These are phyloP conservation scores for Clohesyomyces aquaticus DNA, from an alignment of 495 filamentous ascomycete genomes.

Conservation along the genomic window DNA sequence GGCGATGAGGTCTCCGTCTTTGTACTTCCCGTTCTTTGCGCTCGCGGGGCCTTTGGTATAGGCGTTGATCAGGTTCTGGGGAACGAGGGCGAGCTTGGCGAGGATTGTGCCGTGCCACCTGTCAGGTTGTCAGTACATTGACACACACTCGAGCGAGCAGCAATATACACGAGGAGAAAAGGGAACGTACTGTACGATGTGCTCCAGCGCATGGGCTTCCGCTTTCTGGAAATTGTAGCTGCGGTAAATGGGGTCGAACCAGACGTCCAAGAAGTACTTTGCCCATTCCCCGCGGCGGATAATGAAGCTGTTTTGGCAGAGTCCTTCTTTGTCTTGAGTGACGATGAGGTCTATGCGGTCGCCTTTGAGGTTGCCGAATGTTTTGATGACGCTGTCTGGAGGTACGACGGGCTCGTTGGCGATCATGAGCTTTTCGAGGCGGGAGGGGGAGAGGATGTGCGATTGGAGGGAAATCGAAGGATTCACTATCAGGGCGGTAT, in stretches of 20 bases:
- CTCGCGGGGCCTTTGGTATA: conserved; percentile 62
- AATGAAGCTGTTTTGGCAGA: conserved; percentile 77
- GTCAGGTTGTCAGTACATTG: conserved; percentile 3
- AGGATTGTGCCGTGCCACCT: conserved; percentile 99
- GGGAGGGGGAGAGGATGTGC: conserved; percentile 67
- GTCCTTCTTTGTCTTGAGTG: conserved; percentile 81
- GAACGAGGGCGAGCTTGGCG: conserved; percentile 80
- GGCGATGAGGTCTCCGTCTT: conserved; percentile 86
- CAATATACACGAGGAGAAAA: too few relatives aligned
- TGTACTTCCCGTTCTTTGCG: conserved; percentile 60
- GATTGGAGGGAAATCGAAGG: conserved; percentile 68
- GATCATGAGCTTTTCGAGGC: conserved; percentile 79
- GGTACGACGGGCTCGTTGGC: conserved; percentile 86
- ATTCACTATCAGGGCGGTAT: conserved; percentile 89
- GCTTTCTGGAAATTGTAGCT: conserved; percentile 95
- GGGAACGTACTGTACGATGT: conserved; percentile 48
- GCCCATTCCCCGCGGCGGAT: conserved; percentile 85
- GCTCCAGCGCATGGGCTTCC: conserved; percentile 83
- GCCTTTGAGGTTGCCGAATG: conserved; percentile 76
- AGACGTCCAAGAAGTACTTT: conserved; percentile 88
- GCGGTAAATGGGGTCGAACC: conserved; percentile 93
- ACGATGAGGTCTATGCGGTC: conserved; percentile 81
- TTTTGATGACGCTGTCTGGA: conserved; percentile 95
- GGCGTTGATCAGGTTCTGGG: conserved; percentile 78
- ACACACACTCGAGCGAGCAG: too few relatives aligned